Evolutionary conservation across 768 basidiomycete species (phyloP).

Genomic region (Russula vinacea): DNA sequence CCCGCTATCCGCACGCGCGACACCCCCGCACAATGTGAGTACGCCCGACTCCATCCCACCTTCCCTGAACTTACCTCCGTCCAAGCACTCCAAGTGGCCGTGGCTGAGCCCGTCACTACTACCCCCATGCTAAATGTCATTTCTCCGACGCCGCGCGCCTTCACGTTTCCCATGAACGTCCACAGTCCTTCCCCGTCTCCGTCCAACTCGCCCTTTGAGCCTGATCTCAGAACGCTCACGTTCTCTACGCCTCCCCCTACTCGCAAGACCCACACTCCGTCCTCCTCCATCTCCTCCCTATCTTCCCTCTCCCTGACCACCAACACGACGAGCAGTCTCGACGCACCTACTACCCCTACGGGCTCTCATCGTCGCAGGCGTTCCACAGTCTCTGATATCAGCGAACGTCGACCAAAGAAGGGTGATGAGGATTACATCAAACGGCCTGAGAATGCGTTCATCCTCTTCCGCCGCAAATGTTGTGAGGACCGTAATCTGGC

Average conservation of each 20-base stretch:
- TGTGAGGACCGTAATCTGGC: constrained; percentile 66
- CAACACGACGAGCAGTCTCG: constrained; percentile 33
- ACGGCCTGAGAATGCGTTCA: constrained; percentile 81
- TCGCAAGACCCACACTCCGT: constrained; percentile 41
- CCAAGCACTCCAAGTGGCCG: constrained; percentile 72
- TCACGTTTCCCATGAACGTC: constrained; percentile 51
- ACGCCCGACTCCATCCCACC: neutral
- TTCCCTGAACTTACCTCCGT: constrained; percentile 11
- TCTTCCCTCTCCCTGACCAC: constrained; percentile 38
- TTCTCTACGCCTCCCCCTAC: constrained; percentile 43
- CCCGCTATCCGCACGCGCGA: constrained; percentile 78
- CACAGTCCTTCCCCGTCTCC: constrained; percentile 55
- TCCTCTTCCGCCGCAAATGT: constrained; percentile 76
- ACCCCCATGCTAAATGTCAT: constrained; percentile 55
- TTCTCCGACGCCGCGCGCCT: constrained; percentile 68
- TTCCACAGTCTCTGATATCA: constrained; percentile 39
- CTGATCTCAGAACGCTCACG: constrained; percentile 51
- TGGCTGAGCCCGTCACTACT: constrained; percentile 50
- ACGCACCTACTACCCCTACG: constrained; percentile 32
- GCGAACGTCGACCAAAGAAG: constrained; percentile 46
- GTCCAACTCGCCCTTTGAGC: constrained; percentile 70
- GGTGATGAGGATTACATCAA: constrained; percentile 84
- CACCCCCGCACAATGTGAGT: constrained; percentile 54
- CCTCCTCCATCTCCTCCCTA: constrained; percentile 44
- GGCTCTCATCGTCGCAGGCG: constrained; percentile 37